phyloP scores from a whole-genome alignment of 352 stramenopile species.

The Phytopythium chamaehyphon region DNA sequence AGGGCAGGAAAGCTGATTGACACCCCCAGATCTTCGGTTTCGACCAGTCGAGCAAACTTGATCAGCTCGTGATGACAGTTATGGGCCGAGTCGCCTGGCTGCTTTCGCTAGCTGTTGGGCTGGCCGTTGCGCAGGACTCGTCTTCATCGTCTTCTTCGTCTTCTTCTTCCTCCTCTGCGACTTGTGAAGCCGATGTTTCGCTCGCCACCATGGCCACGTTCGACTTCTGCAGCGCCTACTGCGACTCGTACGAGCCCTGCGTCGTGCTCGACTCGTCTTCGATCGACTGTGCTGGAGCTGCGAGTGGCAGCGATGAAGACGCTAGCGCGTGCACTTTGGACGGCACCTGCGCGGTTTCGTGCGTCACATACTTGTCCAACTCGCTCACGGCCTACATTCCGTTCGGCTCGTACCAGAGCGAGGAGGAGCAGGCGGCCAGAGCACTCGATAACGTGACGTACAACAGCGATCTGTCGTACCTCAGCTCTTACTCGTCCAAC shows the following conservation, averaged over 20 bases:
- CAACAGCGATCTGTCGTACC: neutral
- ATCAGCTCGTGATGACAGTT: too few relatives aligned
- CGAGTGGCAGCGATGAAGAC: neutral
- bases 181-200: neutral
- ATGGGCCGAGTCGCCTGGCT: neutral
- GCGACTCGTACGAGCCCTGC: constrained; percentile 19
- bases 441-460: constrained; percentile 2
- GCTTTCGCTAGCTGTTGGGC: neutral
- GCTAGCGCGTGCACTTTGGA: constrained; percentile 7
- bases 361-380: constrained; percentile 4
- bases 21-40: too few relatives aligned
- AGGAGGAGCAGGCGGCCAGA: constrained; percentile 16
- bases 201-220: neutral
- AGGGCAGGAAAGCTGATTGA: too few relatives aligned
- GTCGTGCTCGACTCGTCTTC: constrained; percentile 10
- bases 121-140: neutral
- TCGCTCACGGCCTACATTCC: constrained; percentile 18
- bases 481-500: neutral
- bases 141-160: neutral
- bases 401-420: constrained; percentile 25
- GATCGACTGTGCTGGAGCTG: neutral
- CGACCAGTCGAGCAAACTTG: too few relatives aligned
- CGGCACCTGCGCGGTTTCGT: constrained; percentile 13
- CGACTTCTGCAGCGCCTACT: constrained; percentile 12
- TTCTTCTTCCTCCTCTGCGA: neutral